Evolutionary conservation across 2,329 filamentous ascomycete species (phyloP).

Genomic region (Cephalotrichum gorgonifer): DNA sequence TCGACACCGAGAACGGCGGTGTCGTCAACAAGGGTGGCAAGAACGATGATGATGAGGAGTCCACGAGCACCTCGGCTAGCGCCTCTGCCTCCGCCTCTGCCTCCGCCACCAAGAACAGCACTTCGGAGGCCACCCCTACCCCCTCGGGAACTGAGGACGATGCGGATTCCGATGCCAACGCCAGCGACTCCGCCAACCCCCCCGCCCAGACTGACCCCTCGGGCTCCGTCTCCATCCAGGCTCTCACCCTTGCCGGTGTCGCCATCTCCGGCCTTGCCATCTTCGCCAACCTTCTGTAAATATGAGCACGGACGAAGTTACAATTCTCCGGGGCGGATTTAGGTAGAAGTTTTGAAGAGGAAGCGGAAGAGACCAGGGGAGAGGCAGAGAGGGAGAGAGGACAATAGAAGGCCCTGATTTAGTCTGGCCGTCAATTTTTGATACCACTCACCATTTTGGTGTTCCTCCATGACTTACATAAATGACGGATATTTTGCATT

Average conservation of each 20-base stretch:
- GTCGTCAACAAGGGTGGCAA: not conserved
- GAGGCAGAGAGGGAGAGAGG: too few relatives aligned
- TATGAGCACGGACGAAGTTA: not conserved
- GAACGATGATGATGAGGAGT: not conserved
- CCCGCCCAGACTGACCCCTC: not conserved
- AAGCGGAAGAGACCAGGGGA: not conserved
- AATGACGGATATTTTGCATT: too few relatives aligned
- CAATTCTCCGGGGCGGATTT: too few relatives aligned
- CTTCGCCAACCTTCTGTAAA: slow-evolving; percentile 4
- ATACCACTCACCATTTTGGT: too few relatives aligned
- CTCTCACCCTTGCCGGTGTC: slow-evolving; percentile 6
- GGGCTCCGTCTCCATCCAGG: slow-evolving; percentile 2
- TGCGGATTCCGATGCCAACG: not conserved
- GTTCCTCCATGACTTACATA: too few relatives aligned
- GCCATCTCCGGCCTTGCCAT: slow-evolving; percentile 6
- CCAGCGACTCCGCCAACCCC: not conserved
- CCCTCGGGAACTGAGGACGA: slow-evolving; percentile 2
- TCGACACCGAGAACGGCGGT: slow-evolving; percentile 11
- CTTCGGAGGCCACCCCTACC: not conserved
- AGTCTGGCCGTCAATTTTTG: too few relatives aligned
- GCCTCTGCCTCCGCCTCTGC: not conserved
- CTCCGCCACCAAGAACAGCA: slow-evolving; percentile 4
- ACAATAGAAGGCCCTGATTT: too few relatives aligned
- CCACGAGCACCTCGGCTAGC: not conserved
- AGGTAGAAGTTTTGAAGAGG: not conserved